Evolutionary conservation across 2,329 filamentous ascomycete species (phyloP).

Genomic region (Beauveria pseudobassiana): DNA sequence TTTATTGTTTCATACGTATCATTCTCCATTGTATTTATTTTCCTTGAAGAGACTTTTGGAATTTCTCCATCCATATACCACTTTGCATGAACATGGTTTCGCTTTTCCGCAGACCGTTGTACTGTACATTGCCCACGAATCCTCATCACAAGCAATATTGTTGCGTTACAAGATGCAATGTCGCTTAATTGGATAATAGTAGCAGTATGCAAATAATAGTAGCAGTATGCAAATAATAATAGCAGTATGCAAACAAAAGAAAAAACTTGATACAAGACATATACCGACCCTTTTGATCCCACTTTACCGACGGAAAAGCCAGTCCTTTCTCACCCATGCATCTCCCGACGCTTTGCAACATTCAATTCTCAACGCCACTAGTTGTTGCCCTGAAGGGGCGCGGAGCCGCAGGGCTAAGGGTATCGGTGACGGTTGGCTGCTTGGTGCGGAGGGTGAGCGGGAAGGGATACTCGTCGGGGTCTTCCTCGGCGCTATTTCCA

Average conservation of each 20-base stretch:
- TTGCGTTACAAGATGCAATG: background rate
- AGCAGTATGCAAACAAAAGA: background rate
- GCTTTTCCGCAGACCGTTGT: too few species aligned
- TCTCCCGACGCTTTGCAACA: background rate
- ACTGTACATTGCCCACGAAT: too few species aligned
- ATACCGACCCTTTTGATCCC: background rate
- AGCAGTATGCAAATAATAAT: too few species aligned
- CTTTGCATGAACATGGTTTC: too few species aligned
- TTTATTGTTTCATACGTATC: too few species aligned
- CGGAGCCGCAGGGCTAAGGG: background rate
- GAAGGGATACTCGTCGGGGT: constrained; percentile 64
- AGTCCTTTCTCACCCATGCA: background rate
- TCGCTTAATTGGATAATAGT: constrained; percentile 7
- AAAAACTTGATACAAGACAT: constrained; percentile 5
- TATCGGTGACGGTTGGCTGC: constrained; percentile 26
- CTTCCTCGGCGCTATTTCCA: constrained; percentile 73
- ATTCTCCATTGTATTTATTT: too few species aligned
- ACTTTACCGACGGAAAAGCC: background rate
- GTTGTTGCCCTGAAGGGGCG: background rate
- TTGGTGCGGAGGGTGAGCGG: constrained; percentile 50
- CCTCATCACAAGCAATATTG: too few species aligned
- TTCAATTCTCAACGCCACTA: background rate
- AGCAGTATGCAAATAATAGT: background rate
- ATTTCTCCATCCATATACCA: too few species aligned
- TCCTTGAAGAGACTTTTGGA: too few species aligned